phyloP scores from a whole-genome alignment of 306 rosid genomes.

The Quercus variabilis region DNA sequence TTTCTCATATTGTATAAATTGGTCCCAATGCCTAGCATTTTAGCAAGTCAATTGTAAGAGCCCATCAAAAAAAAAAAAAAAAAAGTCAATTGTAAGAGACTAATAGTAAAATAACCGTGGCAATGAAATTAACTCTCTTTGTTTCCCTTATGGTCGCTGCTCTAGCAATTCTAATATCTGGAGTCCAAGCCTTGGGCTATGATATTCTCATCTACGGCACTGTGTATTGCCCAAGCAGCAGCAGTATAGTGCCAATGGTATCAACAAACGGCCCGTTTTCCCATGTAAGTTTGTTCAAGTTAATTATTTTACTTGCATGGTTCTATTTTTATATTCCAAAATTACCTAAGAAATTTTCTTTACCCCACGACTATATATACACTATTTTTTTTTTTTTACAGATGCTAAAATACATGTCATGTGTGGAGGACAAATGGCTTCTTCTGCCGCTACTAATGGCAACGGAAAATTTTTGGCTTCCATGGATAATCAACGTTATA shows the following conservation, averaged over 20 bases:
- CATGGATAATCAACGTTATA: slow-evolving; percentile 18
- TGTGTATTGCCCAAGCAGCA: slow-evolving; percentile 27
- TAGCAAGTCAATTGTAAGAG: too few species aligned
- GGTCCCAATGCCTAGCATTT: too few species aligned
- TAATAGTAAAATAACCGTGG: slow-evolving; percentile 4
- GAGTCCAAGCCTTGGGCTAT: slow-evolving; percentile 9
- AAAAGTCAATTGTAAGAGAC: too few species aligned
- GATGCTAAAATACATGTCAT: slow-evolving; percentile 33
- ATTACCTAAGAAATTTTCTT: too few species aligned
- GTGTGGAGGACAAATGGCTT: slow-evolving; percentile 26
- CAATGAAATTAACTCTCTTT: slow-evolving; percentile 8
- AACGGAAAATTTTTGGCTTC: slow-evolving; percentile 14
- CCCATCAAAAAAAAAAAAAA: too few species aligned
- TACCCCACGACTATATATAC: too few species aligned
- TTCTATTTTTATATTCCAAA: too few species aligned
- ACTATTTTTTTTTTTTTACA: not conserved
- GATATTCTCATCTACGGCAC: slow-evolving; percentile 8
- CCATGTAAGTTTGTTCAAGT: slow-evolving; percentile 19
- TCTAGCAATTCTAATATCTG: slow-evolving; percentile 5
- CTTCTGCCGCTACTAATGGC: slow-evolving; percentile 15
- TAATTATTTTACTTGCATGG: too few species aligned
- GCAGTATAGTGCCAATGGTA: slow-evolving; percentile 19
- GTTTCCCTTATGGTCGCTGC: slow-evolving; percentile 8
- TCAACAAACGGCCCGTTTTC: slow-evolving; percentile 19
- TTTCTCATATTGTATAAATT: too few species aligned